A percentile compares a stretch with the other conserved stretches of the same genome.
phyloP scores from a whole-genome alignment of 2,329 filamentous ascomycete genomes.

The Ceratocystis destructans region DNA sequence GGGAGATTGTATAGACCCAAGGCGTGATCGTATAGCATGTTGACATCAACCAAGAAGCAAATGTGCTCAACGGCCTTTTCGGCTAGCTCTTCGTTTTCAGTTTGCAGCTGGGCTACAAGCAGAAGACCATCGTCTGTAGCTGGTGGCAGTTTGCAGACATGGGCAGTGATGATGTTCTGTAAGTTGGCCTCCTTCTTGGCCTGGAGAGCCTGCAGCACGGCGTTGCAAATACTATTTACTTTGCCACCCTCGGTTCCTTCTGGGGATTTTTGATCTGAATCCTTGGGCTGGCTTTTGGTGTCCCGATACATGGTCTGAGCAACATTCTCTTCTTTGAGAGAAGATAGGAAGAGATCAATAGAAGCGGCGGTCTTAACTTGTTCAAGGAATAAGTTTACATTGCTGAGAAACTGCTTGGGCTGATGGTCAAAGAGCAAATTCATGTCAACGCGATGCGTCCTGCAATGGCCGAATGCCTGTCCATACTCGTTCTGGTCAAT shows the following conservation, averaged over 20 bases:
- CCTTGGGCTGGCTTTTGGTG: constrained; percentile 40
- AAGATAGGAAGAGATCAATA: constrained; percentile 83
- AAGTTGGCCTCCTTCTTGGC: constrained; percentile 40
- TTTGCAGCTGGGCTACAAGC: constrained; percentile 63
- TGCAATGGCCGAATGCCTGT: constrained; percentile 72
- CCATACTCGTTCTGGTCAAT: constrained; percentile 72
- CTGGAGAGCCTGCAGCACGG: constrained; percentile 54
- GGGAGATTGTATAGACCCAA: constrained; percentile 86
- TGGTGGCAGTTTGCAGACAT: constrained; percentile 85
- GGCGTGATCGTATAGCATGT: constrained; percentile 79
- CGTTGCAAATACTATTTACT: constrained; percentile 78
- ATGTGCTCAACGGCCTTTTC: constrained; percentile 92
- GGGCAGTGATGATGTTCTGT: constrained; percentile 86
- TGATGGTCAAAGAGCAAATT: constrained; percentile 92
- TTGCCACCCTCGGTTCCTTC: constrained; percentile 36
- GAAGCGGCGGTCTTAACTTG: constrained; percentile 71
- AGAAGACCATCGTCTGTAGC: constrained; percentile 73
- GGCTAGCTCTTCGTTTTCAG: constrained; percentile 54
- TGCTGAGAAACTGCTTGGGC: constrained; percentile 70
- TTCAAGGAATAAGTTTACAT: constrained; percentile 62
- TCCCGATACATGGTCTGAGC: constrained; percentile 87
- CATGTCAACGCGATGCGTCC: constrained; percentile 91
- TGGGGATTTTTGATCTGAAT: constrained; percentile 15
- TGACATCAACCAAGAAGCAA: constrained; percentile 90
- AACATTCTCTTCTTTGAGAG: constrained; percentile 83